phyloP scores from a whole-genome alignment of 1,284 basidiomycete genomes.

The Schizopora paradoxa region DNA sequence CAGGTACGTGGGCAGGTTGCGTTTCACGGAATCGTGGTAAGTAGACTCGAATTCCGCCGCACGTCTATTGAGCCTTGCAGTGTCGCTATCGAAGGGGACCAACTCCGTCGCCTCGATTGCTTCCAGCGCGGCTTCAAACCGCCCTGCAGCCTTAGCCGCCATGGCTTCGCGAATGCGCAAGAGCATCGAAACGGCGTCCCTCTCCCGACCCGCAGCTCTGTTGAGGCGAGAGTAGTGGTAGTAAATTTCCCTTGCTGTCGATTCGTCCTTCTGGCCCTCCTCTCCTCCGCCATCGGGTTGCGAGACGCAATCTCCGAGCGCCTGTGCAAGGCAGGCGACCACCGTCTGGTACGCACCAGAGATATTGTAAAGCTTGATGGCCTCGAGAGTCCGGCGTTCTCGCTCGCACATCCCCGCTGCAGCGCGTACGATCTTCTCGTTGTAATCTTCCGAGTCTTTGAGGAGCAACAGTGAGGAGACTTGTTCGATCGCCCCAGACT shows the following conservation, averaged over 20 bases:
- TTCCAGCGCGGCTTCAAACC: slow-evolving; percentile 76
- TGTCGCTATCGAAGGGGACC: slow-evolving; percentile 84
- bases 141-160: slow-evolving; percentile 67
- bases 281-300: slow-evolving; percentile 64
- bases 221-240: slow-evolving; percentile 84
- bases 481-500: slow-evolving; percentile 87
- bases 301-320: slow-evolving; percentile 81
- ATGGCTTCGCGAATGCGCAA: slow-evolving; percentile 82
- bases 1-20: slow-evolving; percentile 86
- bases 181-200: slow-evolving; percentile 73
- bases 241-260: slow-evolving; percentile 79
- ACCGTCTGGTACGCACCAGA: slow-evolving; percentile 90
- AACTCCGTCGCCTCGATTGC: slow-evolving; percentile 87
- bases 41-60: slow-evolving; percentile 85
- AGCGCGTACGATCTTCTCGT: slow-evolving; percentile 77
- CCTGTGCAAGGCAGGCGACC: slow-evolving; percentile 81
- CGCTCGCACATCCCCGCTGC: slow-evolving; percentile 74
- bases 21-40: slow-evolving; percentile 80
- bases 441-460: slow-evolving; percentile 65
- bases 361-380: slow-evolving; percentile 94
- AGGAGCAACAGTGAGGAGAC: slow-evolving; percentile 76
- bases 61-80: slow-evolving; percentile 79
- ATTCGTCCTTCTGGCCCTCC: slow-evolving; percentile 66
- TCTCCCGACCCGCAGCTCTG: slow-evolving; percentile 67
- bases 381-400: slow-evolving; percentile 82